Evolutionary conservation across 768 basidiomycete genomes (phyloP), one percentile per base, ranked within the genome.

Genomic region (Russula olivacea): DNA sequence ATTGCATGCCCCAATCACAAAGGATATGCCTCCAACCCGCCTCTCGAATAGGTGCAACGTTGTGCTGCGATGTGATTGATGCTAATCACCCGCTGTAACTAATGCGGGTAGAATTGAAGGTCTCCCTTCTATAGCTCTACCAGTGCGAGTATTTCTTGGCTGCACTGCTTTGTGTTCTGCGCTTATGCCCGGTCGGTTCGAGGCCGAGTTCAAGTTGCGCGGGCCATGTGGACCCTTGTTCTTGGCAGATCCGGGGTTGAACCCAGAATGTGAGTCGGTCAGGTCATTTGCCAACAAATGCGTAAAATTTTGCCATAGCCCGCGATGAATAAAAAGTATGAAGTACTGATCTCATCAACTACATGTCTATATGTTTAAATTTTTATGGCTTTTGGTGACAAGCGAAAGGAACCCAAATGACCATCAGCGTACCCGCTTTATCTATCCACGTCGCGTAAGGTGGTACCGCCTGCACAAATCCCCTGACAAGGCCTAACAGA

Each of bases 1-100:
- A 49, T 49, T 34, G 50, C 55, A 53, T 60, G 63, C 53, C 28
- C 55, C 63, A 64, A 41, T 54, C 32, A 41, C 50, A 52, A 57
- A 36, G 15, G 59, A 66, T 49, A 60, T 60, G 38, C 53, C 51
- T 38, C 23, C 34, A 17, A 51, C 34, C 4, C 40, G 25, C 40
- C 23, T 34, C 12, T 57, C 17, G 15, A 28, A 40, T 47, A 14
- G n/a, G 38, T 40, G 38, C 38, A 40, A 6, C 15, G 38, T 40
- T 52, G 50, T 59, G 41, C 53, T 34, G 2, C 10, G 15, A 25
- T 60, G 28, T n/a, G 38, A 34, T 25, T 45, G 4, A 36, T 19
- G 17, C n/a, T 23, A 32, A 23, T 10, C 32, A 14, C 10, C 58
- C 12, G 9, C 21, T 53, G 17, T 30, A 23, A 36, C 32, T 15